Evolutionary conservation across 805 yeast genomes (phyloP), one percentile per base, ranked within the genome.

Genomic region (Lachancea sp.): DNA sequence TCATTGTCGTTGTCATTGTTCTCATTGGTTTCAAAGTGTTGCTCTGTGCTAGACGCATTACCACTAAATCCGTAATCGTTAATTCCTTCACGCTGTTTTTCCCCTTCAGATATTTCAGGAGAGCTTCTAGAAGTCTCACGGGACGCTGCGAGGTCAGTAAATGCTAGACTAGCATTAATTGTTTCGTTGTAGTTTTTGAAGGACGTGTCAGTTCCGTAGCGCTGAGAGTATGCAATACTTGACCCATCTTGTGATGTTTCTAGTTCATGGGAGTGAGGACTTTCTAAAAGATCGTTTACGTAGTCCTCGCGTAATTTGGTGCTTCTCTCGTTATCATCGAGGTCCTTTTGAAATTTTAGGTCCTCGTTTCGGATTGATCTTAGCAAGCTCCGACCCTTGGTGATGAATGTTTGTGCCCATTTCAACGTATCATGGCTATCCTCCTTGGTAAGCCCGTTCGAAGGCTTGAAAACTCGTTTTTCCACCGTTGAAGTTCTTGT

Each of bases 371-470:
- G 34, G 18, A 52, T 16, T 2, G 48, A 33, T 11, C 45, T 40
- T 28, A 58, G 41, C 17, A 55, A 45, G 12, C 42, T 31, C 22
- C 46, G 50, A 12, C 61, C 61, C 42, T 51, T 53, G 12, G 31
- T 24, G 15, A 58, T 54, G 16, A 56, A 22, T 0, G 56, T 51
- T 3, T 45, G 40, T 11, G 56, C 35, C 58, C 56, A 54, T 20
- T 39, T 21, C 32, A 54, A 38, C 2, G 54, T 44, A 19, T 46
- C 43, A 12, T 16, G 13, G 19, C 33, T 36, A 13, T 26, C 32
- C 5, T n/a, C 19, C 8, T 19, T 20, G 15, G 3, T 9, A 8
- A 15, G 19, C 13, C 15, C 24, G 19, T 4, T 28, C 11, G n/a
- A 6, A 5, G 31, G 31, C 31, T 35, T 35, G 5, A 8, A 25